These are phyloP conservation scores for Saccharum hybrid DNA, from an alignment of 202 grass and related monocot species.

Conservation along the genomic window DNA sequence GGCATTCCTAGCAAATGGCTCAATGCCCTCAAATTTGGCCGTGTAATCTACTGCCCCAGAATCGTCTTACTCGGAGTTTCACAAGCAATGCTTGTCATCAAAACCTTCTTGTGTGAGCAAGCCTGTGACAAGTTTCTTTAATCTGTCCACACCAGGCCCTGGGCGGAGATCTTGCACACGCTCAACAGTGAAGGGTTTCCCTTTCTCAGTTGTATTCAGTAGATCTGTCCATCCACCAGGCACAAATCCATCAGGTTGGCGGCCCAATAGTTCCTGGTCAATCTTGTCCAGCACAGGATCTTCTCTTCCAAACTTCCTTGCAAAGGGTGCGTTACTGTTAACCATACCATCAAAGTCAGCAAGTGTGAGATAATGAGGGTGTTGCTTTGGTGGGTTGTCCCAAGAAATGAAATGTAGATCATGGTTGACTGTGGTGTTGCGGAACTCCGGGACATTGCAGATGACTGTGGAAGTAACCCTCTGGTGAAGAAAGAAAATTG, in stretches of 20 bases:
- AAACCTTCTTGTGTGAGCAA: slow-evolving; percentile 83
- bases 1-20: slow-evolving; percentile 46
- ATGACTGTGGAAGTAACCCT: slow-evolving; percentile 99
- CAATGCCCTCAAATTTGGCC: slow-evolving; percentile 33
- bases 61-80: slow-evolving; percentile 46
- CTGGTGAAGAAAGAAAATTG: slow-evolving; percentile 96
- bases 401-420: slow-evolving; percentile 99
- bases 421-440: slow-evolving; percentile 92
- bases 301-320: slow-evolving; percentile 84
- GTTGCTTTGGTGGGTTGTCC: slow-evolving; percentile 99
- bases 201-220: slow-evolving; percentile 57
- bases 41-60: slow-evolving; percentile 46
- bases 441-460: slow-evolving; percentile 88
- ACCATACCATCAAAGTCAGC: slow-evolving; percentile 71
- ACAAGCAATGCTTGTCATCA: slow-evolving; percentile 88
- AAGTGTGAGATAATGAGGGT: slow-evolving; percentile 83
- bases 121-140: slow-evolving; percentile 76
- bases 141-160: slow-evolving; percentile 63
- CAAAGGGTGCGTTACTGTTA: slow-evolving; percentile 86
- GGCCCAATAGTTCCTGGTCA: slow-evolving; percentile 74
- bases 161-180: slow-evolving; percentile 68
- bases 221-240: slow-evolving; percentile 72
- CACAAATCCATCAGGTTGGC: slow-evolving; percentile 61
- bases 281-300: slow-evolving; percentile 93
- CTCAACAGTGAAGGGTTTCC: slow-evolving; percentile 52